These are phyloP conservation scores for Amanita rimosa DNA, from an alignment of 768 basidiomycete genomes.

Conservation along the genomic window DNA sequence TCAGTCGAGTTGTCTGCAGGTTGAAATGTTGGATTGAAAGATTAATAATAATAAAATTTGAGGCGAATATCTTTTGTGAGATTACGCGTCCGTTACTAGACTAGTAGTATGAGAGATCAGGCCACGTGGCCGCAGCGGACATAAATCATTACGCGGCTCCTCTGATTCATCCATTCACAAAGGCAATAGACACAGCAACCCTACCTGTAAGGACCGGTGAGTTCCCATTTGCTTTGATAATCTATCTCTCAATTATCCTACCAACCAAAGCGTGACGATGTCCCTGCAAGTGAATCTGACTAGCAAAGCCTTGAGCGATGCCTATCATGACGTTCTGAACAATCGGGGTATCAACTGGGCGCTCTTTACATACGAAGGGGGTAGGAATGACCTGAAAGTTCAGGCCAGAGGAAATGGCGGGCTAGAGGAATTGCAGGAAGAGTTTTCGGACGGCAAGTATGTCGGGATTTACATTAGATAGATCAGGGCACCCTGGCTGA, in stretches of 20 bases:
- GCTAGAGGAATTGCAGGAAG: slow-evolving; percentile 83
- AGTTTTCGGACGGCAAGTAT: slow-evolving; percentile 89
- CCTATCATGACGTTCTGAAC: slow-evolving; percentile 68
- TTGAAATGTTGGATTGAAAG: too few species aligned
- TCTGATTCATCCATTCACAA: background rate
- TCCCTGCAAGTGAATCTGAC: slow-evolving; percentile 75
- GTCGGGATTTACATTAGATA: slow-evolving; percentile 14
- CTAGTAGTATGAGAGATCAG: too few species aligned
- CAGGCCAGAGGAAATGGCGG: slow-evolving; percentile 82
- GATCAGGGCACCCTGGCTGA: slow-evolving; percentile 8
- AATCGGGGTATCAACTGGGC: slow-evolving; percentile 64
- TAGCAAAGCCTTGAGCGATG: slow-evolving; percentile 55
- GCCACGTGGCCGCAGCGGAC: background rate
- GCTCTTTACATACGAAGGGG: slow-evolving; percentile 71
- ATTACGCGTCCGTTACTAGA: too few species aligned
- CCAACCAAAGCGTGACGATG: slow-evolving; percentile 27
- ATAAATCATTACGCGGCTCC: background rate
- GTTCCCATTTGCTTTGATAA: too few species aligned
- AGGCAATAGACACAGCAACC: background rate
- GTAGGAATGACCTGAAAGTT: slow-evolving; percentile 79
- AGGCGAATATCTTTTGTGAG: too few species aligned
- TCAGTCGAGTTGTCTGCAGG: too few species aligned
- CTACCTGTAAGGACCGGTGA: background rate
- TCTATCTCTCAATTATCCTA: too few species aligned
- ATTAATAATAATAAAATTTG: too few species aligned